Percentiles rank a stretch among this genome's conserved stretches.
Evolutionary conservation across 116 monocot species (phyloP).

Genomic region (Zostera marina): DNA sequence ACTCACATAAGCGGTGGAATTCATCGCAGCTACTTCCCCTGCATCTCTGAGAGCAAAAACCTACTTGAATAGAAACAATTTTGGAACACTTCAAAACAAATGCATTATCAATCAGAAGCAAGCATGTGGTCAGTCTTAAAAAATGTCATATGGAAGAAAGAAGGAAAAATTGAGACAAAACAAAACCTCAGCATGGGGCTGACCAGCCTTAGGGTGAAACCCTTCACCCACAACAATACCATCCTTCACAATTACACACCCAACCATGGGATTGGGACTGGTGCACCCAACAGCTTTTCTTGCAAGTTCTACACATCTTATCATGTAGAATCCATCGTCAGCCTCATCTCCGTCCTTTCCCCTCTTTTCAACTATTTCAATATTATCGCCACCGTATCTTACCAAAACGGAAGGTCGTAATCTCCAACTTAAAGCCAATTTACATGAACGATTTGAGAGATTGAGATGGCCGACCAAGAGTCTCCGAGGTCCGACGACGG

Average conservation of each 20-base stretch:
- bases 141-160: background rate
- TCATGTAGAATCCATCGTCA: constrained; percentile 64
- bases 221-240: constrained; percentile 76
- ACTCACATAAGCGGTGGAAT: constrained; percentile 82
- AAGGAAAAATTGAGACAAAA: background rate
- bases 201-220: constrained; percentile 91
- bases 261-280: constrained; percentile 90
- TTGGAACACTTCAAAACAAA: too few relatives aligned
- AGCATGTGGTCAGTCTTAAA: too few relatives aligned
- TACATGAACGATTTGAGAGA: constrained; percentile 1
- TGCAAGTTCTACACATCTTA: constrained; percentile 66
- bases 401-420: background rate
- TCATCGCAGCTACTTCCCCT: constrained; percentile 41
- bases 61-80: constrained; percentile 10
- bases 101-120: too few relatives aligned
- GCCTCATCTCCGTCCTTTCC: background rate
- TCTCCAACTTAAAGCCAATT: background rate
- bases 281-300: constrained; percentile 48
- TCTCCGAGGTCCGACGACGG: background rate
- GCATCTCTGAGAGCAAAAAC: constrained; percentile 82
- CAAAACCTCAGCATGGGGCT: constrained; percentile 82
- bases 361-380: constrained; percentile 2
- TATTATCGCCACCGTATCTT: background rate
- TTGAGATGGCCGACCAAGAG: background rate
- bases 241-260: constrained; percentile 76